These are phyloP conservation scores for Pythium aristosporum DNA, from an alignment of 352 stramenopile genomes.

Conservation along the genomic window DNA sequence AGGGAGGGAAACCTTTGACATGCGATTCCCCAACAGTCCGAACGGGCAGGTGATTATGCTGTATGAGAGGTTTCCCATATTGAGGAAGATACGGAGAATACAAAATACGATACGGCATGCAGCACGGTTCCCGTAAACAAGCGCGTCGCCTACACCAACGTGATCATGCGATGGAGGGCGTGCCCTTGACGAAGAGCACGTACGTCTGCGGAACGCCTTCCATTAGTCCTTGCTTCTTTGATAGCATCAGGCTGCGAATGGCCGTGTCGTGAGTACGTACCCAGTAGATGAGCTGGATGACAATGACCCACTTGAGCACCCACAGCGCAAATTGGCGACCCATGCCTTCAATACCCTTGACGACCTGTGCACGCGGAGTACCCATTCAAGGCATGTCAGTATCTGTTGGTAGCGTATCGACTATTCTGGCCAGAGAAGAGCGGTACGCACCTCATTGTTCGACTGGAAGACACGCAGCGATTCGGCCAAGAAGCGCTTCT, in stretches of 20 bases:
- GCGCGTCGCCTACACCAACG: neutral
- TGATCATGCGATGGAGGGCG: neutral
- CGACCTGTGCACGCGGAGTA: slow-evolving; percentile 32
- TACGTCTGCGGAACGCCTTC: slow-evolving; percentile 17
- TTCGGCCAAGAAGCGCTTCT: slow-evolving; percentile 48
- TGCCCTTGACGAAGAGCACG: slow-evolving; percentile 25
- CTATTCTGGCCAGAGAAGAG: neutral
- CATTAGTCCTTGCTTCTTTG: neutral
- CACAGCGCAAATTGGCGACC: slow-evolving; percentile 46
- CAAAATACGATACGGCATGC: slow-evolving; percentile 1
- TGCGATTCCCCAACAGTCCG: slow-evolving; percentile 6
- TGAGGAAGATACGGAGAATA: slow-evolving; percentile 7
- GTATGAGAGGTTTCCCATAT: slow-evolving; percentile 10
- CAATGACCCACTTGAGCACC: slow-evolving; percentile 61
- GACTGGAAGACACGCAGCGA: slow-evolving; percentile 58
- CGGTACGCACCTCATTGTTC: slow-evolving; percentile 58
- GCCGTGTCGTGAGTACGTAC: slow-evolving; percentile 30
- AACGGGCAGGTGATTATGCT: slow-evolving; percentile 12
- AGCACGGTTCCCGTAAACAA: neutral
- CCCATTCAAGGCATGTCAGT: neutral
- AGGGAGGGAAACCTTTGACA: slow-evolving; percentile 23
- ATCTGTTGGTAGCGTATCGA: neutral
- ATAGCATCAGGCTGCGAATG: neutral
- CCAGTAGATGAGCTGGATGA: slow-evolving; percentile 45
- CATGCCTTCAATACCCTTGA: slow-evolving; percentile 61